A percentile compares a stretch with the other conserved stretches of the same genome.
phyloP scores from a whole-genome alignment of 129 eudicot genomes.

The Escallonia herrerae region DNA sequence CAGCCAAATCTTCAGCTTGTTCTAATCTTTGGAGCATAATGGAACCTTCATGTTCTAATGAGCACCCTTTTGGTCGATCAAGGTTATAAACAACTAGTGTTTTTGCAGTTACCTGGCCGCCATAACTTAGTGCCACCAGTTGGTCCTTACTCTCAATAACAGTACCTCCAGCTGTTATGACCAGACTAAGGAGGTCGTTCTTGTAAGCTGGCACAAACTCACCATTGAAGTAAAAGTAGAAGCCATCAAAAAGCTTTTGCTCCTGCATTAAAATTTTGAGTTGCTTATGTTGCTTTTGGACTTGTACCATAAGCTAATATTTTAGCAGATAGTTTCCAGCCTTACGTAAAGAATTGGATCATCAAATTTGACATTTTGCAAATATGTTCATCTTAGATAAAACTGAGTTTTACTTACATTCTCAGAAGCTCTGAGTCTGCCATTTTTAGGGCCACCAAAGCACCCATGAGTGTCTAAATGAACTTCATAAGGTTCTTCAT shows the following conservation, averaged over 20 bases:
- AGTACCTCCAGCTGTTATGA: conserved; percentile 43
- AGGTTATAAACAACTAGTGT: conserved; percentile 30
- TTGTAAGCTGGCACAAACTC: conserved; percentile 26
- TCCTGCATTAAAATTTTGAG: conserved; percentile 20
- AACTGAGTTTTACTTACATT: conserved; percentile 26
- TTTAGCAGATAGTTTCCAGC: too few relatives aligned
- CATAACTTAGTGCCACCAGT: neutral
- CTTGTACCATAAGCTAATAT: too few relatives aligned
- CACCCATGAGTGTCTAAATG: conserved; percentile 51
- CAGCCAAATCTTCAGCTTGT: conserved; percentile 33
- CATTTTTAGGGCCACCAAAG: conserved; percentile 44
- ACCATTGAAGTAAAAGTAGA: conserved; percentile 31
- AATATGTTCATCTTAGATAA: neutral
- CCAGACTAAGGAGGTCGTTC: conserved; percentile 30
- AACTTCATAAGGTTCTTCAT: conserved; percentile 54
- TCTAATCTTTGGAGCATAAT: conserved; percentile 11
- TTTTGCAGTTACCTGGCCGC: neutral
- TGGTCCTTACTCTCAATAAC: conserved; percentile 26
- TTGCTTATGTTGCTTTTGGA: neutral
- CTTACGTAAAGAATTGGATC: too few relatives aligned
- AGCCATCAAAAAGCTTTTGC: conserved; percentile 35
- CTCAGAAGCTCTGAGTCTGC: conserved; percentile 30
- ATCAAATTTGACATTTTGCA: neutral
- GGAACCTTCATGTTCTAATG: conserved; percentile 11
- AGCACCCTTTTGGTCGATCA: conserved; percentile 12